Evolutionary conservation across 257 asterid species (phyloP).

Genomic region (Solanum pennellii): DNA sequence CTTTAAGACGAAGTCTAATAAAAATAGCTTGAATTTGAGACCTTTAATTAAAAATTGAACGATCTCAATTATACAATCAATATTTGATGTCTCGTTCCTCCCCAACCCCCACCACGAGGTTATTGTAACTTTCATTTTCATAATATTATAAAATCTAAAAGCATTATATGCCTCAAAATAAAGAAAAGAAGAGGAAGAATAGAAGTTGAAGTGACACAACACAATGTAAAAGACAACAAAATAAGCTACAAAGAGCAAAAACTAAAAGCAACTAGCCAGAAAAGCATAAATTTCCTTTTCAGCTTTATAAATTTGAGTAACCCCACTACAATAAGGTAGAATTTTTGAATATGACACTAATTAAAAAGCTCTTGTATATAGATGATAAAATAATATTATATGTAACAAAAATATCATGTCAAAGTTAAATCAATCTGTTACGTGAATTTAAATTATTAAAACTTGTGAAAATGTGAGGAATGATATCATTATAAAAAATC

Average conservation of each 20-base stretch:
- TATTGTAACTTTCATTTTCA: not conserved
- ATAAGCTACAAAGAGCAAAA: not conserved
- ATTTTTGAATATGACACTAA: not conserved
- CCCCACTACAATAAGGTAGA: constrained; percentile 1
- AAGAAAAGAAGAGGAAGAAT: too few species aligned
- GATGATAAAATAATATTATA: not conserved
- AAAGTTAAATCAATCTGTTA: not conserved
- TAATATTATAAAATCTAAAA: not conserved
- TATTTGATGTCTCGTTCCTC: not conserved
- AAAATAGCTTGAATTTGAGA: too few species aligned
- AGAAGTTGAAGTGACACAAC: not conserved
- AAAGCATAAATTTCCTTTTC: not conserved
- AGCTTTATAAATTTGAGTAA: not conserved
- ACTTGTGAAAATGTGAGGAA: too few species aligned
- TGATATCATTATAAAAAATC: not conserved
- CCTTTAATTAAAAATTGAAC: fast-evolving
- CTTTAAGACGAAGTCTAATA: too few species aligned
- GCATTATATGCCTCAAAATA: not conserved
- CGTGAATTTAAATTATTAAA: not conserved
- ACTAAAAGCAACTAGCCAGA: not conserved
- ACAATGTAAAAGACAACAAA: not conserved
- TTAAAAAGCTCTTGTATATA: not conserved
- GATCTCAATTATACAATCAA: too few species aligned
- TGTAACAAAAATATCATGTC: not conserved
- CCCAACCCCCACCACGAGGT: not conserved